Evolutionary conservation across 225 moss, liverwort and hornwort genomes (phyloP).

Genomic region (Polytrichum commune): DNA sequence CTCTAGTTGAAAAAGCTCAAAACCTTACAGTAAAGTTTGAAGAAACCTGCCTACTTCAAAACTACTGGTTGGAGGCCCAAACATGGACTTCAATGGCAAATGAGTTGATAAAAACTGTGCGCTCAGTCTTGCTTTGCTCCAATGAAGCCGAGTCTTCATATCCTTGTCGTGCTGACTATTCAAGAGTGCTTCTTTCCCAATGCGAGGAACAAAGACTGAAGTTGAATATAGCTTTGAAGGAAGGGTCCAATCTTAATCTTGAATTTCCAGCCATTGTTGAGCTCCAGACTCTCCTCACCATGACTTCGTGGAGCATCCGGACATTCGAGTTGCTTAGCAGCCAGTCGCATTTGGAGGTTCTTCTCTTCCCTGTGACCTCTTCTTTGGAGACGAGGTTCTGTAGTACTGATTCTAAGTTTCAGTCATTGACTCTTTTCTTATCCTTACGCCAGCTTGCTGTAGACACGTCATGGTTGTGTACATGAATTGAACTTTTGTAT

Average conservation of each 20-base stretch:
- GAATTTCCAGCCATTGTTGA: constrained; percentile 58
- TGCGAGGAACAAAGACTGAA: constrained; percentile 43
- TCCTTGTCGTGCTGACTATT: constrained; percentile 13
- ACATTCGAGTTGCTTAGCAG: constrained; percentile 30
- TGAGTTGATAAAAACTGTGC: constrained; percentile 19
- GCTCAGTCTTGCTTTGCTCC: constrained; percentile 11
- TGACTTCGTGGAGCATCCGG: constrained; percentile 61
- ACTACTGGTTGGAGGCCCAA: constrained; percentile 35
- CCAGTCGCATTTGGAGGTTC: constrained; percentile 64
- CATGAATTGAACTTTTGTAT: no score
- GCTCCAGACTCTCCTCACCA: constrained; percentile 45
- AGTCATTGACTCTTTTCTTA: no score
- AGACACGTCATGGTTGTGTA: no score
- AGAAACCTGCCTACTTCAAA: constrained; percentile 33
- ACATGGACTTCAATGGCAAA: constrained; percentile 39
- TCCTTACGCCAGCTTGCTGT: no score
- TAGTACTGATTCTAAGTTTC: no score
- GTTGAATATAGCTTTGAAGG: constrained; percentile 39
- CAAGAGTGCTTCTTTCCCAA: constrained; percentile 16
- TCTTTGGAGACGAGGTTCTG: no score
- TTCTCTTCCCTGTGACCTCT: constrained; percentile 8
- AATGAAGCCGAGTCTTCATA: constrained; percentile 8
- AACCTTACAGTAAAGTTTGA: constrained; percentile 33
- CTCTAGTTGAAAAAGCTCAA: constrained; percentile 29
- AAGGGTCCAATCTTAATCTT: constrained; percentile 59